Evolutionary conservation across 495 filamentous ascomycete genomes (phyloP).

Genomic region (Hypoxylon crocopeplum): DNA sequence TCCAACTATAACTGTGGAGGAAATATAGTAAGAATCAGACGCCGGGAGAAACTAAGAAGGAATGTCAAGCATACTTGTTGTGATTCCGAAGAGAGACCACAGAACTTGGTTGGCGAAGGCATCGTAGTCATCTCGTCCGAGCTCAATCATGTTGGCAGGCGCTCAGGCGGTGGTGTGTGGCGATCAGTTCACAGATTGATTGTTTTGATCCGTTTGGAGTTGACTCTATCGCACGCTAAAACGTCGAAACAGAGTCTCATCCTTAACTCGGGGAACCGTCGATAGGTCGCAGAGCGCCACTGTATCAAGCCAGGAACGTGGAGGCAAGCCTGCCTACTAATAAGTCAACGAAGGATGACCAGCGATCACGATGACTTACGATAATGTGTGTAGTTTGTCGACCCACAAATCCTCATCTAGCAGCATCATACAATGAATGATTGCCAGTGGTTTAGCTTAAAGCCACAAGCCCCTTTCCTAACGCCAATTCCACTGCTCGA

Average conservation of each 20-base stretch:
- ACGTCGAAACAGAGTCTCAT: background rate
- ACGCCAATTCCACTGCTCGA: background rate
- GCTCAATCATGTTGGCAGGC: conserved; percentile 19
- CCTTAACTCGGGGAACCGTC: background rate
- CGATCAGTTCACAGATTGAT: background rate
- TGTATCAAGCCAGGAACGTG: background rate
- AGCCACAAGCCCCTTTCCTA: conserved; percentile 14
- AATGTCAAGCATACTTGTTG: conserved; percentile 14
- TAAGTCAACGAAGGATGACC: conserved; percentile 2
- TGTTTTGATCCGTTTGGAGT: background rate
- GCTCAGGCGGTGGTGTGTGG: background rate
- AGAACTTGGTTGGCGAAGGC: conserved; percentile 25
- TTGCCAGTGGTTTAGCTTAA: background rate
- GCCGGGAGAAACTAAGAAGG: background rate
- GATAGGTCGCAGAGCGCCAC: conserved; percentile 2
- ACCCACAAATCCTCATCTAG: conserved; percentile 4
- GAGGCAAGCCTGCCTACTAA: background rate
- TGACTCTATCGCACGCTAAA: background rate
- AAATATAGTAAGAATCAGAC: conserved; percentile 10
- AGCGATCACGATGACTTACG: conserved; percentile 1
- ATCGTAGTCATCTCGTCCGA: conserved; percentile 28
- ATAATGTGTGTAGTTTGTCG: conserved; percentile 11
- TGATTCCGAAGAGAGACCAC: conserved; percentile 27
- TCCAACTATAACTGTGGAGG: conserved; percentile 31
- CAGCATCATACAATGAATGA: background rate